Base-by-base conservation (phyloP, 176 grass and related monocot species). In the Raddia distichophylla region DNA sequence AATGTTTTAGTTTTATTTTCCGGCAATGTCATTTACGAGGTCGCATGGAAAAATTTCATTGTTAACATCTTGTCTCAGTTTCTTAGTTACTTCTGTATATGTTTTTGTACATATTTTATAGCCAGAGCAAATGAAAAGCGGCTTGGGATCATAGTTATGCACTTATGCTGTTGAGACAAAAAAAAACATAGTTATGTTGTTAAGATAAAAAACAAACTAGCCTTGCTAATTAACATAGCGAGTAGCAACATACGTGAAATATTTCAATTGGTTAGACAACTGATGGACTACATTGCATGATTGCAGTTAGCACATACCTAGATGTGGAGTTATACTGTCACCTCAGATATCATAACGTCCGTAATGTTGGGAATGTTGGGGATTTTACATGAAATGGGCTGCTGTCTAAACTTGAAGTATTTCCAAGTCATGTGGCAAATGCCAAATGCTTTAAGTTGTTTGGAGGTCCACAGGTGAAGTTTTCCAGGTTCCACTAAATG, bases 111-210 rank as follows among this genome's bases (percentile, higher is more conserved):
- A n/a, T 0, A 43, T 64, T 58, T 11, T 73, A 83, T 57, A 73
- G 43, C 54, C 52, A 64, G 17, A 48, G 57, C 37, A 79, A 61
- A 80, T 40, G 76, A 33, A 74, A 64, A 66, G 6, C 5, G 4
- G 0, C 3, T 16, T 8, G 10, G 12, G 15, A 32, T 47, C 40
- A 84, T 65, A 19, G 18, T 19, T 63, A 5, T 74, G 47, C 68
- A 19, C 14, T 19, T 63, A 5, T 74, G 47, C 68, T 51, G 1
- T 63, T 56, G 14, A 53, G 76, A 55, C 51, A 10, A 72, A 33
- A 69, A 49, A 7, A 72, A 33, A 62, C 35, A 2, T 40, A 14
- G 14, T 52, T 54, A 6, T 64, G 47, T 68, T 51, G 1, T 63
- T 56, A 14, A 53, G 76, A 55, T 59, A 10, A 72, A 33, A 69